These are phyloP conservation scores for Trichoderma simmonsii DNA, from an alignment of 2,329 filamentous ascomycete genomes.

Conservation along the genomic window DNA sequence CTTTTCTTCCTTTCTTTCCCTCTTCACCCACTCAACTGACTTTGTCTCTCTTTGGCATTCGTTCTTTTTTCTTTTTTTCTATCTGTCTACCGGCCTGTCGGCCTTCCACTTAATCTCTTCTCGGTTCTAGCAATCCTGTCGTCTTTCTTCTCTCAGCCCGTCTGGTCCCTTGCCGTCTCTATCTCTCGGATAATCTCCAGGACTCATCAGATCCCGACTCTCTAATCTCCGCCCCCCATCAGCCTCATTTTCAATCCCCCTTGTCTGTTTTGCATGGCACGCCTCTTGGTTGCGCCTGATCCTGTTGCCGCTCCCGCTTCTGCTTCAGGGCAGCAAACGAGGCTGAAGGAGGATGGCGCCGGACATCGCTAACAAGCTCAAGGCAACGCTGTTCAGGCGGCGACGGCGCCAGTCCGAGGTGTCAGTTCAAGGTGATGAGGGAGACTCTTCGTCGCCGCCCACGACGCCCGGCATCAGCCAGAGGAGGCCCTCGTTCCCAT, in stretches of 20 bases:
- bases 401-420: constrained; percentile 9
- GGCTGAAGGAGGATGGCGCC: constrained; percentile 13
- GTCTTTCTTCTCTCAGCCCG: background rate
- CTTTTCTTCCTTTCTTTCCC: background rate
- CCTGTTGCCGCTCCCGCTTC: background rate
- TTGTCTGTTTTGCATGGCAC: constrained; percentile 15
- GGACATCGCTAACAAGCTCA: constrained; percentile 15
- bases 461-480: background rate
- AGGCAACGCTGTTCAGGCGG: constrained; percentile 16
- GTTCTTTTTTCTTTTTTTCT: background rate
- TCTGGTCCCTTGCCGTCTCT: background rate
- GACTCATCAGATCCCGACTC: constrained; percentile 7
- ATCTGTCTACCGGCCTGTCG: background rate
- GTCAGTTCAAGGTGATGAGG: background rate
- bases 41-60: background rate
- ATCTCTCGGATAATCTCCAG: constrained; percentile 2
- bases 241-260: constrained; percentile 3
- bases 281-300: background rate
- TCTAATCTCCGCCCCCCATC: constrained; percentile 11
- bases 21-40: background rate
- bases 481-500: constrained; percentile 10
- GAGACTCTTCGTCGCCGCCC: background rate
- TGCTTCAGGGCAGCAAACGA: constrained; percentile 14
- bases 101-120: background rate
- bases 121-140: background rate